A percentile compares a stretch with the other conserved stretches of the same genome.
Conservation (phyloP, 148 eudicot genomes). For the Fallopia convolvulus region DNA sequence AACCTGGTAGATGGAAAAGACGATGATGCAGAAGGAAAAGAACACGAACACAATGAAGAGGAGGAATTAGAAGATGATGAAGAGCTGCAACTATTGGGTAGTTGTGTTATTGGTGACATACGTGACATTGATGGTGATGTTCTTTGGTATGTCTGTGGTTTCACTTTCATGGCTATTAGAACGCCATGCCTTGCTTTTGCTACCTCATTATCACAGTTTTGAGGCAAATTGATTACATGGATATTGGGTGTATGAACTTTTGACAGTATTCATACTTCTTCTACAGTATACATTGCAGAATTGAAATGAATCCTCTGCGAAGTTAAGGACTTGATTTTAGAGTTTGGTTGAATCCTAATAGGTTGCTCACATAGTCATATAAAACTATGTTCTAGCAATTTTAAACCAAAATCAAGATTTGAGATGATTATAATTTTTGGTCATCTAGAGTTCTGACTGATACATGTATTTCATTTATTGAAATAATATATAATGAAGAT, state of each 20-base stretch:
- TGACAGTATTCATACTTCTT: not conserved
- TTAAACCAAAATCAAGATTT: not conserved
- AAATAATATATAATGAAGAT: not conserved
- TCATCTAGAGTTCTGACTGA: no score
- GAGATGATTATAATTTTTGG: not conserved
- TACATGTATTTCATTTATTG: not conserved
- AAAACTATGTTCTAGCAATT: no score
- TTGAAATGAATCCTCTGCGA: not conserved
- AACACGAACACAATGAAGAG: not conserved
- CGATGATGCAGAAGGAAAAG: not conserved
- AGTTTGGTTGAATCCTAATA: no score
- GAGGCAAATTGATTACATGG: not conserved
- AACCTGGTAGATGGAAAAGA: not conserved
- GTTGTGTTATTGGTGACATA: constrained; percentile 59
- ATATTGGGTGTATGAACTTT: not conserved
- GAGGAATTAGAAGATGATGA: constrained; percentile 13
- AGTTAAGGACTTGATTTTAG: no score
- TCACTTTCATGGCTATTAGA: not conserved
- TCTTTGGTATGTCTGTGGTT: constrained; percentile 40
- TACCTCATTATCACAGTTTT: not conserved
- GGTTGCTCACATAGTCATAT: no score
- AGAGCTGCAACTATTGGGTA: constrained; percentile 40
- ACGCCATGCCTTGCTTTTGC: no score
- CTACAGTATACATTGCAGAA: not conserved
- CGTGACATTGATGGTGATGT: constrained; percentile 84